phyloP scores from a whole-genome alignment of 805 yeast species.

The Ogataea methylovora region DNA sequence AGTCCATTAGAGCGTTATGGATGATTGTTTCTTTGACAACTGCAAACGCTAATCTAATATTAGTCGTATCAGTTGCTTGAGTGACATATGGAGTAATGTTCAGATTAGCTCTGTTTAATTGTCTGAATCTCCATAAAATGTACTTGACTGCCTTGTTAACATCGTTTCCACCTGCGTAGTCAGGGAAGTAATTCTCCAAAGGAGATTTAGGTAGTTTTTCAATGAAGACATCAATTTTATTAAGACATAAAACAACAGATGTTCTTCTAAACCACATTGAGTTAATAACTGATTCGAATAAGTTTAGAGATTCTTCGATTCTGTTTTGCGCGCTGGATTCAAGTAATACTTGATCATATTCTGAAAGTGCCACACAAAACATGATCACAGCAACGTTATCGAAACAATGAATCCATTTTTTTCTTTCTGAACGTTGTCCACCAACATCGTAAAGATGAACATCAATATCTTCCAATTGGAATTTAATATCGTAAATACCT shows the following conservation, averaged over 20 bases:
- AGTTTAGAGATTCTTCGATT: constrained; percentile 70
- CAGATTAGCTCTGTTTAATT: constrained; percentile 73
- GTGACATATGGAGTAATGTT: constrained; percentile 87
- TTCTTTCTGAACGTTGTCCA: constrained; percentile 92
- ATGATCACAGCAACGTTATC: constrained; percentile 86
- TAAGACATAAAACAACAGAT: constrained; percentile 77
- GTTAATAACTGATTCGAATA: constrained; percentile 86
- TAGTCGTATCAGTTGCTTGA: constrained; percentile 90
- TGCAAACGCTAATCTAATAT: constrained; percentile 71
- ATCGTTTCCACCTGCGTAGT: constrained; percentile 84
- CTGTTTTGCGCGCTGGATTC: constrained; percentile 75
- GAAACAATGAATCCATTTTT: constrained; percentile 96
- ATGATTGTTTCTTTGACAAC: constrained; percentile 52
- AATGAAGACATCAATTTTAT: constrained; percentile 85
- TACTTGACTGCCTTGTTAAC: constrained; percentile 88
- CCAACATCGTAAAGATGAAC: constrained; percentile 81
- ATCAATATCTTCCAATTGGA: constrained; percentile 62
- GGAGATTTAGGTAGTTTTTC: constrained; percentile 80
- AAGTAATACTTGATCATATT: constrained; percentile 78
- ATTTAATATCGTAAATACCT: constrained; percentile 79
- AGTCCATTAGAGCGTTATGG: constrained; percentile 47
- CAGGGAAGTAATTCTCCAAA: constrained; percentile 76
- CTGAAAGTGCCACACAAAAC: constrained; percentile 86
- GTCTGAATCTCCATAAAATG: constrained; percentile 83
- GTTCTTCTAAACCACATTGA: constrained; percentile 89